Percentiles rank a stretch among this genome's conserved stretches.
Evolutionary conservation across 371 early-diverging fungal genomes (phyloP).

Genomic region (Mucor lusitanicus): DNA sequence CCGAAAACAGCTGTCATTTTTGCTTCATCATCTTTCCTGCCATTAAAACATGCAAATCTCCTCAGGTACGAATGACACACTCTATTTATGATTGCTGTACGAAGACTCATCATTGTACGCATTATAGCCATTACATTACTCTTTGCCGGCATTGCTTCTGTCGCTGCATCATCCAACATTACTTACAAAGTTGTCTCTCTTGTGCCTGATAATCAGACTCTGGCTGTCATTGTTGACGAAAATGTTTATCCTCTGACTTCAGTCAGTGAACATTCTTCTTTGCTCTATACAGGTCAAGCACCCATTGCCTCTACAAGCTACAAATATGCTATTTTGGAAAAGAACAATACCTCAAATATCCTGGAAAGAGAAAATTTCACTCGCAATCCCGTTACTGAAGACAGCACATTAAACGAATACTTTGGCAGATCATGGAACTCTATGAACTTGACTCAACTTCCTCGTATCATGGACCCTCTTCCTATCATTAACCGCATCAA

Average conservation of each 20-base stretch:
- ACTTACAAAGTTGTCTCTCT: slow-evolving; percentile 15
- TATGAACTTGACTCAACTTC: not conserved
- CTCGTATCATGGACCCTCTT: slow-evolving; percentile 4
- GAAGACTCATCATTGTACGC: too few species aligned
- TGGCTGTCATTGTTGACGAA: slow-evolving; percentile 14
- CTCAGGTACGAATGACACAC: too few species aligned
- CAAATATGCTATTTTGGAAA: slow-evolving; percentile 9
- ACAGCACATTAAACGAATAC: slow-evolving; percentile 15
- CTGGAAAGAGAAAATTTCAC: slow-evolving; percentile 17
- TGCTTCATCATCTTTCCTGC: too few species aligned
- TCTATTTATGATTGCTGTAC: too few species aligned
- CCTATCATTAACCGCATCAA: slow-evolving; percentile 23
- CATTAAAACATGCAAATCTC: too few species aligned
- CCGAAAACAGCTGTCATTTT: too few species aligned
- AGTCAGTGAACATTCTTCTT: not conserved
- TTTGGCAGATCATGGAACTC: slow-evolving; percentile 27
- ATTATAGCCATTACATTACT: not conserved
- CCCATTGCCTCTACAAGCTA: slow-evolving; percentile 10
- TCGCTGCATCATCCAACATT: slow-evolving; percentile 5
- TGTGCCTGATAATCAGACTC: slow-evolving; percentile 2
- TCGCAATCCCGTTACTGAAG: not conserved
- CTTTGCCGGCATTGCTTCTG: not conserved
- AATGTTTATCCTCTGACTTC: slow-evolving; percentile 9
- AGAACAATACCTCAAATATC: not conserved
- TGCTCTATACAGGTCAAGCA: slow-evolving; percentile 13